phyloP scores from a whole-genome alignment of 2,329 filamentous ascomycete genomes.

The Aaosphaeria pasadenensis region DNA sequence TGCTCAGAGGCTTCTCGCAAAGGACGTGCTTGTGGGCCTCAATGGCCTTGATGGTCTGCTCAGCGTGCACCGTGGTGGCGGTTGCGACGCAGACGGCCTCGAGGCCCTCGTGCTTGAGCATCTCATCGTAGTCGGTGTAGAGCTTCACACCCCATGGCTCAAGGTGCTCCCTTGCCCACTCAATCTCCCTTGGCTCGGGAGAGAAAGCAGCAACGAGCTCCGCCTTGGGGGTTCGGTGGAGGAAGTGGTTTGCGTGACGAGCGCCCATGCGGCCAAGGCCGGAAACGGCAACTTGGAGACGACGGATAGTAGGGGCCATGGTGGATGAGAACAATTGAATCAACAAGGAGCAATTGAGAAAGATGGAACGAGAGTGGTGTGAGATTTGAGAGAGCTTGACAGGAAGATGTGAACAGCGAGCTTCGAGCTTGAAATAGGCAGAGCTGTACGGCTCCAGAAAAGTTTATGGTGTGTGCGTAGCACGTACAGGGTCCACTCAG shows the following conservation, averaged over 20 bases:
- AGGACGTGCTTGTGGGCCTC: conserved; percentile 54
- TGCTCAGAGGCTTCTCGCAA: conserved; percentile 60
- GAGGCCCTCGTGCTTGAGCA: conserved; percentile 55
- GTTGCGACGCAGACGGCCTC: conserved; percentile 56
- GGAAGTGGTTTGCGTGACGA: conserved; percentile 48
- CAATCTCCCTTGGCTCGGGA: conserved; percentile 40
- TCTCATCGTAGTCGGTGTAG: conserved; percentile 55
- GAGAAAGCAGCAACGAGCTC: conserved; percentile 49
- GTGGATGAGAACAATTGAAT: not conserved
- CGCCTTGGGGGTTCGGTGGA: conserved; percentile 44
- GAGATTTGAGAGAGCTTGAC: not conserved
- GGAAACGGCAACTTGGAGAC: conserved; percentile 44
- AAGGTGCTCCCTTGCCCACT: conserved; percentile 51
- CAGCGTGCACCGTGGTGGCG: conserved; percentile 55
- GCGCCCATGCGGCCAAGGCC: conserved; percentile 52
- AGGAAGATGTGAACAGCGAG: not conserved
- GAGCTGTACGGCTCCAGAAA: not conserved
- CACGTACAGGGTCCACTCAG: not conserved
- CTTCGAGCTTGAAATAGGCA: not conserved
- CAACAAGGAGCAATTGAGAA: not conserved
- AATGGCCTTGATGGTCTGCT: conserved; percentile 58
- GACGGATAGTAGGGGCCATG: conserved; percentile 34
- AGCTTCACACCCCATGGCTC: conserved; percentile 51
- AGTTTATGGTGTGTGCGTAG: not conserved
- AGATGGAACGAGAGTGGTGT: not conserved